Evolutionary conservation across 768 basidiomycete species (phyloP).

Genomic region (Lentinula sp.): DNA sequence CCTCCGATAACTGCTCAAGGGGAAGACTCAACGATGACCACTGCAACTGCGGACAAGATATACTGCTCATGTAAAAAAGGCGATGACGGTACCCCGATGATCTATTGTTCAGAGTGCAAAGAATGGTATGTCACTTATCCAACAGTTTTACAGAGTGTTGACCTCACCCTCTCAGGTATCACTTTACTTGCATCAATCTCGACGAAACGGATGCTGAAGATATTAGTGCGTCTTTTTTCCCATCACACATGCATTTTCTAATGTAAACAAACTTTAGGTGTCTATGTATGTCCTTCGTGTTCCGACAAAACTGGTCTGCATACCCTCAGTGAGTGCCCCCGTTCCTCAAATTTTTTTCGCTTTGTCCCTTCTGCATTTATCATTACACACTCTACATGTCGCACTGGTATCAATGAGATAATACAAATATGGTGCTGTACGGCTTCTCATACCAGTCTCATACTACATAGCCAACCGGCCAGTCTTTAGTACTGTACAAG

Average conservation of each 20-base stretch:
- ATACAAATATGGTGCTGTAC: background rate
- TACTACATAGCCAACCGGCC: background rate
- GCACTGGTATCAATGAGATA: slow-evolving; percentile 2
- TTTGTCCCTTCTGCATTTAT: background rate
- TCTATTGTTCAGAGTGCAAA: slow-evolving; percentile 62
- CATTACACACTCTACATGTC: background rate
- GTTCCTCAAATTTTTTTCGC: slow-evolving; percentile 10
- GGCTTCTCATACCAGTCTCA: background rate
- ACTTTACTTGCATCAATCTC: slow-evolving; percentile 72
- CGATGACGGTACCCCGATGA: slow-evolving; percentile 81
- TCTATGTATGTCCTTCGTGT: slow-evolving; percentile 55
- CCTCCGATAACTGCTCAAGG: slow-evolving; percentile 15
- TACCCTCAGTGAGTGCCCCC: slow-evolving; percentile 69
- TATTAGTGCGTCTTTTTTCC: slow-evolving; percentile 54
- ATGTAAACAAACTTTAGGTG: slow-evolving; percentile 30
- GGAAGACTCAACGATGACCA: background rate
- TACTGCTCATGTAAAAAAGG: slow-evolving; percentile 63
- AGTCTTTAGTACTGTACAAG: background rate
- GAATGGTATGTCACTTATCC: slow-evolving; percentile 54
- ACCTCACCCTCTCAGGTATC: slow-evolving; percentile 51
- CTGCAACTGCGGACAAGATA: slow-evolving; percentile 17
- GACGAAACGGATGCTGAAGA: slow-evolving; percentile 63
- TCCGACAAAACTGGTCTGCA: slow-evolving; percentile 53
- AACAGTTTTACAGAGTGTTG: background rate
- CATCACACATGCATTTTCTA: background rate